These are phyloP conservation scores for Sporothrix brasiliensis DNA, from an alignment of 2,329 filamentous ascomycete genomes.

Conservation along the genomic window DNA sequence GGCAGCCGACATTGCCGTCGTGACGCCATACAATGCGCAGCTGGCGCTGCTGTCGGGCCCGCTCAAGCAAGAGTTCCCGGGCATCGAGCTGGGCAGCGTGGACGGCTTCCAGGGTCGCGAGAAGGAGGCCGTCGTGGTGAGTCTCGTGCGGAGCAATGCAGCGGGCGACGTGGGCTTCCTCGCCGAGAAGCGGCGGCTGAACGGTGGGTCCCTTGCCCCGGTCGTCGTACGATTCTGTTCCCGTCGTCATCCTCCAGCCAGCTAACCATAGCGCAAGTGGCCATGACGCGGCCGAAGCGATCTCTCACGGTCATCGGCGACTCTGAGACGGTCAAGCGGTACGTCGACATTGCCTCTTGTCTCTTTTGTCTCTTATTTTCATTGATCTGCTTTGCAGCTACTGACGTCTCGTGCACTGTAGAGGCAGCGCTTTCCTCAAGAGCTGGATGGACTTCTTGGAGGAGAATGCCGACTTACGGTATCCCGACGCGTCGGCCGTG, in stretches of 20 bases:
- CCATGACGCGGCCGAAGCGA: slow-evolving; percentile 92
- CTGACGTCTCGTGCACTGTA: slow-evolving; percentile 44
- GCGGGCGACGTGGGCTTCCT: slow-evolving; percentile 90
- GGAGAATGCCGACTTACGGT: slow-evolving; percentile 85
- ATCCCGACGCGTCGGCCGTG: slow-evolving; percentile 67
- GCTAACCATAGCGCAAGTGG: slow-evolving; percentile 60
- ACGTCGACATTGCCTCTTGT: neutral
- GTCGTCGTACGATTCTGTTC: too few relatives aligned
- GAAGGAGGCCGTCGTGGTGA: slow-evolving; percentile 93
- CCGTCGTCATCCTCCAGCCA: too few relatives aligned
- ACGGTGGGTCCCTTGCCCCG: slow-evolving; percentile 61
- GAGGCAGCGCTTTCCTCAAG: slow-evolving; percentile 82
- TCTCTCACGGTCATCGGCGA: slow-evolving; percentile 91
- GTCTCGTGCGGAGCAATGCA: slow-evolving; percentile 87
- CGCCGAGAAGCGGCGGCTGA: slow-evolving; percentile 86
- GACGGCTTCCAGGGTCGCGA: slow-evolving; percentile 95
- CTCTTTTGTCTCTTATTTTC: neutral
- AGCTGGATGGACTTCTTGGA: slow-evolving; percentile 91
- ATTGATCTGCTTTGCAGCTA: neutral
- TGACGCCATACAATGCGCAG: slow-evolving; percentile 97
- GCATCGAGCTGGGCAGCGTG: slow-evolving; percentile 91
- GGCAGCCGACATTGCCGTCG: slow-evolving; percentile 83
- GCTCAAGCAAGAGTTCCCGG: slow-evolving; percentile 78
- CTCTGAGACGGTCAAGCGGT: slow-evolving; percentile 88
- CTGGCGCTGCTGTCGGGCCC: slow-evolving; percentile 72